A percentile compares a stretch with the other conserved stretches of the same genome.
Conservation (phyloP, 306 rosid species). For the Mimosa bimucronata region DNA sequence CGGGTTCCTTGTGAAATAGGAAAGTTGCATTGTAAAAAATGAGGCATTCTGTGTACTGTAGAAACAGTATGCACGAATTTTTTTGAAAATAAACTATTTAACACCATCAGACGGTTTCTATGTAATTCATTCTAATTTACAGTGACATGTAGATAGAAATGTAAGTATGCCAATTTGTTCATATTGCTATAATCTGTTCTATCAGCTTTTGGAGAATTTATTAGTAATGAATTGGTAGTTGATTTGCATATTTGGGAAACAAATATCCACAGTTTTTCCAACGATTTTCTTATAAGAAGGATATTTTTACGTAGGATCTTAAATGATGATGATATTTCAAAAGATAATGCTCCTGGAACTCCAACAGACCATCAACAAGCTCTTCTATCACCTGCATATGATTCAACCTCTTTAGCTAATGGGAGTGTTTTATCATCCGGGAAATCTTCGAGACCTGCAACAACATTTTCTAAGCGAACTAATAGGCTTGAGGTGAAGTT, state of each 20-base stretch:
- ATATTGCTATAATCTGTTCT: constrained; percentile 4
- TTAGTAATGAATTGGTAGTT: not conserved
- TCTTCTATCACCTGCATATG: constrained; percentile 48
- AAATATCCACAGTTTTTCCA: not conserved
- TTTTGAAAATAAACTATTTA: not conserved
- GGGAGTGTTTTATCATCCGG: constrained; percentile 64
- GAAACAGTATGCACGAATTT: constrained; percentile 7
- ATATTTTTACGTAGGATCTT: constrained; percentile 58
- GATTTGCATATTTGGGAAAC: not conserved
- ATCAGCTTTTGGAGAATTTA: not conserved
- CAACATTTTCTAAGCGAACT: constrained; percentile 79
- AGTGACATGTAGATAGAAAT: constrained; percentile 11
- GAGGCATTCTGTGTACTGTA: constrained; percentile 2
- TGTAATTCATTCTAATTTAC: not conserved
- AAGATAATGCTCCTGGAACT: constrained; percentile 60
- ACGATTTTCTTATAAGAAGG: constrained; percentile 29
- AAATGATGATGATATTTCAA: constrained; percentile 51
- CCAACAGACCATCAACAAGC: constrained; percentile 55
- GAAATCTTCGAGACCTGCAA: constrained; percentile 57
- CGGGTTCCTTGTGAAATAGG: not conserved
- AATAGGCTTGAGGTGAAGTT: constrained; percentile 70
- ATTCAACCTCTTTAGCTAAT: constrained; percentile 59
- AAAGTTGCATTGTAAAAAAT: constrained; percentile 12
- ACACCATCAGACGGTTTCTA: constrained; percentile 5
- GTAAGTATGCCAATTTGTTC: constrained; percentile 20